These are phyloP conservation scores for Kodamaea anthophila DNA, from an alignment of 1,139 yeast species.

Conservation along the genomic window DNA sequence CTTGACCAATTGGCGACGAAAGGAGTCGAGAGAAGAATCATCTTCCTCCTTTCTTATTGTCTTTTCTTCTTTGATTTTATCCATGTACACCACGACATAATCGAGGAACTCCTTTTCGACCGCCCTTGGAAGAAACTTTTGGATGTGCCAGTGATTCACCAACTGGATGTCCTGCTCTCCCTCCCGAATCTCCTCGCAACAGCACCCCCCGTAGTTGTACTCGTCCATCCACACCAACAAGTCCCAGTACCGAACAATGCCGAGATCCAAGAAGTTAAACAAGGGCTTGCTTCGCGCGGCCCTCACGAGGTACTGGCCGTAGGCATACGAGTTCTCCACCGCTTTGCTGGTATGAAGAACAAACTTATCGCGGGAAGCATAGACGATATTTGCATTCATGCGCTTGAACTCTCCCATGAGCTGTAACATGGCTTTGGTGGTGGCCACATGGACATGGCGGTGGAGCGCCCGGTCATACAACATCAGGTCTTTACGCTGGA, in stretches of 20 bases:
- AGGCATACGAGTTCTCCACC: conserved; percentile 87
- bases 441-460: conserved; percentile 81
- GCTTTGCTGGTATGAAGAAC: conserved; percentile 72
- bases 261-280: conserved; percentile 75
- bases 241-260: conserved; percentile 83
- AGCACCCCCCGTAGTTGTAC: conserved; percentile 79
- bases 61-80: conserved; percentile 59
- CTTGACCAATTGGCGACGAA: conserved; percentile 60
- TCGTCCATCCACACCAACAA: conserved; percentile 91
- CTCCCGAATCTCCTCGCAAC: conserved; percentile 53
- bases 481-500: conserved; percentile 64
- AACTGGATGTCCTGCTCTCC: conserved; percentile 57
- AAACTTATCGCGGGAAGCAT: conserved; percentile 74
- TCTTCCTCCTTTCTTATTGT: conserved; percentile 17
- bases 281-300: conserved; percentile 76
- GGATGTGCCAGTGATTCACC: conserved; percentile 76
- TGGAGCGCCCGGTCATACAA: conserved; percentile 75
- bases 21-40: conserved; percentile 26
- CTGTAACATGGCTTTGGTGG: conserved; percentile 79
- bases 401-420: conserved; percentile 73
- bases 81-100: conserved; percentile 77
- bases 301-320: conserved; percentile 80
- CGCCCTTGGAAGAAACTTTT: conserved; percentile 65
- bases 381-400: conserved; percentile 72
- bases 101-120: conserved; percentile 80